phyloP scores from a whole-genome alignment of 768 basidiomycete genomes.

The Trametes elegans region DNA sequence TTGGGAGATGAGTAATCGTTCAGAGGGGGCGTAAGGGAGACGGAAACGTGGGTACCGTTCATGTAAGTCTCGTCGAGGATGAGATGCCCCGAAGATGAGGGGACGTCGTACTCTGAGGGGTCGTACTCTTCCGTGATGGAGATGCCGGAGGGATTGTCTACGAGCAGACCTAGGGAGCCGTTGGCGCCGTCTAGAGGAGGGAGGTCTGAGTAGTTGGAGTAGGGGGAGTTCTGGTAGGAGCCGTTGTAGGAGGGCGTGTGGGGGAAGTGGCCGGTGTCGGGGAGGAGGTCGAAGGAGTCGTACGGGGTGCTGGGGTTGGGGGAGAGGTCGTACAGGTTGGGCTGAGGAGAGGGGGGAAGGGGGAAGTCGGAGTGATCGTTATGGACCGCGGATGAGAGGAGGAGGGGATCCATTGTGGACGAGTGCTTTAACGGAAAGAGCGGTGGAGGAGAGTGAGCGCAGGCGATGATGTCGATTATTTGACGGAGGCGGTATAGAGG shows the following conservation, averaged over 20 bases:
- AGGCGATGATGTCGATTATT: conserved; percentile 24
- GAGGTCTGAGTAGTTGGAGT: conserved; percentile 67
- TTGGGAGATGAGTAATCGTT: conserved; percentile 33
- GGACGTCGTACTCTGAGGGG: conserved; percentile 69
- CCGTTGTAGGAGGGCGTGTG: conserved; percentile 59
- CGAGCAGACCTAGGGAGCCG: conserved; percentile 45
- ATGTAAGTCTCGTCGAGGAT: conserved; percentile 60
- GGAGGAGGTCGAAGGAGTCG: conserved; percentile 40
- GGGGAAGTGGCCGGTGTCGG: conserved; percentile 39
- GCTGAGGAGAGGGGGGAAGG: conserved; percentile 14
- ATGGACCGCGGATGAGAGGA: conserved; percentile 16
- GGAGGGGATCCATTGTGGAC: conserved; percentile 22
- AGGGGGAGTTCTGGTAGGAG: conserved; percentile 72
- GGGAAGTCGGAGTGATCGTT: conserved; percentile 16
- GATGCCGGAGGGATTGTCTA: conserved; percentile 40
- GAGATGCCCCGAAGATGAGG: conserved; percentile 46
- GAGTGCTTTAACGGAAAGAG: conserved; percentile 15
- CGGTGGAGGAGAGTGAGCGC: conserved; percentile 11
- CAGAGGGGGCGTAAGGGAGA: conserved; percentile 36
- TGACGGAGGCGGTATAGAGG: conserved; percentile 20
- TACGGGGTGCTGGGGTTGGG: conserved; percentile 30
- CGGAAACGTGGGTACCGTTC: conserved; percentile 33
- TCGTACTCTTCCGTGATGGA: conserved; percentile 56
- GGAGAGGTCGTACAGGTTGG: conserved; percentile 25
- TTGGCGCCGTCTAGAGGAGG: conserved; percentile 30